Evolutionary conservation across 495 filamentous ascomycete species (phyloP).

Genomic region (Talaromyces liani): DNA sequence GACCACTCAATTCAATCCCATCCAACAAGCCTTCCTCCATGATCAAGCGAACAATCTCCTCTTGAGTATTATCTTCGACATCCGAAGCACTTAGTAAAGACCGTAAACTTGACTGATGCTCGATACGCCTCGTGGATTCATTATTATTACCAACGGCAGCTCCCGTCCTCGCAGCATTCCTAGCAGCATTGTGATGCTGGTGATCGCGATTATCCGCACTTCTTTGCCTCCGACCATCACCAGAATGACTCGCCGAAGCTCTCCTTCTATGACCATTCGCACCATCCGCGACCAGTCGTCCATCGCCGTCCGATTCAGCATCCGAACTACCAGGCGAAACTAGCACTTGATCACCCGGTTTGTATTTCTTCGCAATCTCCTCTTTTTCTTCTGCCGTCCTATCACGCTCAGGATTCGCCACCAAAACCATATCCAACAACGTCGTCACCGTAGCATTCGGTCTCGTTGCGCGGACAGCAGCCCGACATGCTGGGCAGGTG

Average conservation of each 20-base stretch:
- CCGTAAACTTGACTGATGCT: conserved; percentile 79
- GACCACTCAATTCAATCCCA: conserved; percentile 74
- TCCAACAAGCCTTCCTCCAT: conserved; percentile 81
- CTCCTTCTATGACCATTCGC: conserved; percentile 39
- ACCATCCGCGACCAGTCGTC: conserved; percentile 61
- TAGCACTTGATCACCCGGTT: conserved; percentile 65
- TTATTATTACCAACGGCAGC: conserved; percentile 7
- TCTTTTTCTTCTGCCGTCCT: conserved; percentile 61
- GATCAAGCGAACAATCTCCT: conserved; percentile 83
- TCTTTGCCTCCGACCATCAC: conserved; percentile 19
- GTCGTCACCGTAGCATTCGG: conserved; percentile 80
- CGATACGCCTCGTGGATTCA: conserved; percentile 43
- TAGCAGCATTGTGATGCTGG: conserved; percentile 9
- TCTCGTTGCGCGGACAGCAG: conserved; percentile 69
- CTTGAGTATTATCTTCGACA: conserved; percentile 65
- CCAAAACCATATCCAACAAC: conserved; percentile 62
- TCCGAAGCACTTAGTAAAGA: conserved; percentile 74
- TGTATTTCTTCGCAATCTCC: conserved; percentile 63
- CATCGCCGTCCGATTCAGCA: conserved; percentile 48
- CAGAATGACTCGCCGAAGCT: conserved; percentile 20
- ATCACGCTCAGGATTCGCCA: conserved; percentile 63
- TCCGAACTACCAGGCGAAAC: conserved; percentile 13
- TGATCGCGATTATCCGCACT: conserved; percentile 25
- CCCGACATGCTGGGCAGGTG: conserved; percentile 91
- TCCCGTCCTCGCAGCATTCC: background rate